Evolutionary conservation across 176 grass and related monocot genomes (phyloP).

Genomic region (Oryza glumipatula): DNA sequence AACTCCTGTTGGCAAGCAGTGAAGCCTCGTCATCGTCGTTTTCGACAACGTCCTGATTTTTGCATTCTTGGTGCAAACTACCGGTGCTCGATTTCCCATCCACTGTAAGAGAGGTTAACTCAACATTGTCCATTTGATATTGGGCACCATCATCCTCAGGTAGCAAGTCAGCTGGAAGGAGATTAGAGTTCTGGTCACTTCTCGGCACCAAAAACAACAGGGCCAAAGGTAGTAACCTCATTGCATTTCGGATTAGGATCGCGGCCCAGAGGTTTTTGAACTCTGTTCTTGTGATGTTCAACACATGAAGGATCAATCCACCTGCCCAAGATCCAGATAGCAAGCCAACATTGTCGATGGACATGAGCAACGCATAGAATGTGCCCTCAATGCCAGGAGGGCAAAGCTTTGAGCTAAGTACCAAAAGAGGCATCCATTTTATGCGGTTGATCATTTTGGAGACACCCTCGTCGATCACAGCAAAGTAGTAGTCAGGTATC

Average conservation of each 20-base stretch:
- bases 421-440: conserved; percentile 88
- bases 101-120: conserved; percentile 53
- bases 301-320: conserved; percentile 72
- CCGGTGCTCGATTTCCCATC: conserved; percentile 1
- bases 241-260: conserved; percentile 65
- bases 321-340: conserved; percentile 71
- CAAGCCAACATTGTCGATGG: conserved; percentile 70
- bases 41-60: conserved; percentile 35
- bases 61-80: conserved; percentile 4
- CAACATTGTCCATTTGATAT: conserved; percentile 36
- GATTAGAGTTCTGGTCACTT: conserved; percentile 62
- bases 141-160: conserved; percentile 31
- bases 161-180: conserved; percentile 70
- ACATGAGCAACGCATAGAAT: conserved; percentile 87
- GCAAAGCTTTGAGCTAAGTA: conserved; percentile 82
- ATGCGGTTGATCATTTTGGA: conserved; percentile 76
- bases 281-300: conserved; percentile 78
- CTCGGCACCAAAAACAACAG: conserved; percentile 72
- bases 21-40: conserved; percentile 53
- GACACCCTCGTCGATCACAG: conserved; percentile 74
- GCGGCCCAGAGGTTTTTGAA: conserved; percentile 85
- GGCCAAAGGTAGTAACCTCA: conserved; percentile 67
- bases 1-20: conserved; percentile 58
- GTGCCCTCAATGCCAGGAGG: conserved; percentile 83
- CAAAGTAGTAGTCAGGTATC: conserved; percentile 85